phyloP scores from a whole-genome alignment of 257 asterid genomes.

The Asclepias syriaca region DNA sequence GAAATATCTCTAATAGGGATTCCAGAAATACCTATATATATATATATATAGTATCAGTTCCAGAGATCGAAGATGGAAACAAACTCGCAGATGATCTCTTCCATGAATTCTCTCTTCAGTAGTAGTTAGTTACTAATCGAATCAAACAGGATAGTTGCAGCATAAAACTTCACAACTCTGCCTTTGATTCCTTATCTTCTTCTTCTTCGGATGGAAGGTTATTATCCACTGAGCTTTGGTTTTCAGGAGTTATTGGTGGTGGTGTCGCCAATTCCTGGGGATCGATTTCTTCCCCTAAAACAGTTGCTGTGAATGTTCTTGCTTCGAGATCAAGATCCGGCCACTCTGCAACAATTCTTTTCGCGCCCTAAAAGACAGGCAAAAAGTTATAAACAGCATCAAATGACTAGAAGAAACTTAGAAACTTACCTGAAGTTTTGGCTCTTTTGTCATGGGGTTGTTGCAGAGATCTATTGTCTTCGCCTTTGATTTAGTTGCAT shows the following conservation, averaged over 20 bases:
- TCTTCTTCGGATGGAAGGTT: conserved; percentile 43
- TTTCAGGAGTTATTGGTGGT: conserved; percentile 30
- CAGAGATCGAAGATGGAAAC: not conserved
- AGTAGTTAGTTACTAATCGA: not conserved
- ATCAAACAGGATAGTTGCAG: not conserved
- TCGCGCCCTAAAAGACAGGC: conserved; percentile 62
- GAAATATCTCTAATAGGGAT: not conserved
- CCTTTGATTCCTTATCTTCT: conserved; percentile 64
- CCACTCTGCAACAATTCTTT: conserved; percentile 94
- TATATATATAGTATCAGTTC: not conserved
- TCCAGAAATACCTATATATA: not conserved
- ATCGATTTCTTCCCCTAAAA: conserved; percentile 56
- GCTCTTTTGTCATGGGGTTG: conserved; percentile 99
- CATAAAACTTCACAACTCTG: conserved; percentile 49
- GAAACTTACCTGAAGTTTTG: conserved; percentile 81
- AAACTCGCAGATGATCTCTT: not conserved
- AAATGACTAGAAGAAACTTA: not conserved
- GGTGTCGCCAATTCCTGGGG: conserved; percentile 41
- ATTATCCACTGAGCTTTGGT: conserved; percentile 13
- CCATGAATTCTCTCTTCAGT: not conserved
- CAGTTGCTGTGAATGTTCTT: conserved; percentile 66
- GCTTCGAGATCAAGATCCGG: conserved; percentile 95
- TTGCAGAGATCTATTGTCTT: conserved; percentile 98
- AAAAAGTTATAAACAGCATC: not conserved
- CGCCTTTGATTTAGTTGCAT: conserved; percentile 75